Evolutionary conservation across 257 asterid genomes (phyloP).

Genomic region (Asclepias syriaca): DNA sequence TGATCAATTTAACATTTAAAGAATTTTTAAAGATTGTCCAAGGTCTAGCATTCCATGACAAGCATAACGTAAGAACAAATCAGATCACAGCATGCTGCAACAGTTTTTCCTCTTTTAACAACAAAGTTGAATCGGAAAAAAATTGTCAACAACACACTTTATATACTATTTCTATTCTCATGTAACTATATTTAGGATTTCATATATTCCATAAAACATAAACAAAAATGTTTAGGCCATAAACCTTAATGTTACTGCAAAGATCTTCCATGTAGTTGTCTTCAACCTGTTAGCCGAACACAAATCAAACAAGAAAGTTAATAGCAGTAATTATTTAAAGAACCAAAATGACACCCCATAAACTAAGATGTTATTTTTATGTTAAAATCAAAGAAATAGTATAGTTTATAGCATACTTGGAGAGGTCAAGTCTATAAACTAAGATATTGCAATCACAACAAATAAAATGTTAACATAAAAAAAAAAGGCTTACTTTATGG

Average conservation of each 20-base stretch:
- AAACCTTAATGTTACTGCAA: constrained; percentile 68
- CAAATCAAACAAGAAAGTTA: constrained; percentile 1
- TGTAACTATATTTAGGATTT: background rate
- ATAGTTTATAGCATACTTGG: background rate
- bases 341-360: background rate
- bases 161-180: background rate
- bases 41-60: background rate
- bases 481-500: constrained; percentile 43
- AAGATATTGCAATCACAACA: background rate
- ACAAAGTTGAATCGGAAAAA: background rate
- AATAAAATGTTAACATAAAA: constrained; percentile 4
- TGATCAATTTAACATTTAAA: background rate
- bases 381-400: background rate
- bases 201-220: background rate
- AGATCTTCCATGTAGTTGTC: constrained; percentile 77
- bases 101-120: background rate
- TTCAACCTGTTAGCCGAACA: constrained; percentile 40
- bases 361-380: background rate
- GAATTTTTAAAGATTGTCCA: background rate
- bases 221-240: constrained; percentile 15
- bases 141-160: background rate
- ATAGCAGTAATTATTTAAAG: background rate
- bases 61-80: background rate
- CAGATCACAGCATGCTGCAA: background rate
- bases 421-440: background rate